Base-by-base conservation (phyloP, 148 eudicot species). In the Pharnaceum exiguum region DNA sequence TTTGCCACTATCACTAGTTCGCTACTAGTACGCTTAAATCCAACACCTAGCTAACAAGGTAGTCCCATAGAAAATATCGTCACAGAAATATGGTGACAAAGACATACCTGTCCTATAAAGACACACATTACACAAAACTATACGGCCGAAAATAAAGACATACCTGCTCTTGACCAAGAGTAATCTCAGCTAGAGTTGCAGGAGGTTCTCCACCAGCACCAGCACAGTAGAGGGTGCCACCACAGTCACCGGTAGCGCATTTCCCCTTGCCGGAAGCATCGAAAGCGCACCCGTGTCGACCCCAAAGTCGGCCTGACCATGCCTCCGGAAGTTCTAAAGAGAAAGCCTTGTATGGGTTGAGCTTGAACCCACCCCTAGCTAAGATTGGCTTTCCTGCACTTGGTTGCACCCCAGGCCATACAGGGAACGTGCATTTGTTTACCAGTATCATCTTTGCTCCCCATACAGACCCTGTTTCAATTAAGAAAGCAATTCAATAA, bases 291-390 rank as follows among this genome's bases (percentile, higher is more conserved):
- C 90, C 97, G 62, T 84, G 84, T 2, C 97, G 80, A 29, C 97
- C 97, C 97, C 97, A 87, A 16, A 91, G 26, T 5, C 97, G 89
- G 48, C 97, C 97, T 1, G 97, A 91, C 97, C 97, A 91, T 18
- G 54, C 63, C 4, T 74, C 64, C 0, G 97, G 97, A 50, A 91
- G 82, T 1, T 51, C 61, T 55, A 91, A 67, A 10, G 74, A 16
- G 69, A 67, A 71, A 47, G 75, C 33, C 48, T 82, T 87, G 62
- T 47, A 58, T 5, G 93, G 84, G 2, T 54, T 71, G 30, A 91
- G 82, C 79, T 54, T 48, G 66, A 91, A 85, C 42, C 97, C 97
- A 57, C 97, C 97, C 28, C 86, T 75, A 15, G 90, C 94, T 8
- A 91, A 62, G 5, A 91, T 48, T 3, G 91, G 90, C 16, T 73